A percentile compares a stretch with the other conserved stretches of the same genome.
These are phyloP conservation scores for Pythium aquatile DNA, from an alignment of 352 stramenopile species.

Conservation along the genomic window DNA sequence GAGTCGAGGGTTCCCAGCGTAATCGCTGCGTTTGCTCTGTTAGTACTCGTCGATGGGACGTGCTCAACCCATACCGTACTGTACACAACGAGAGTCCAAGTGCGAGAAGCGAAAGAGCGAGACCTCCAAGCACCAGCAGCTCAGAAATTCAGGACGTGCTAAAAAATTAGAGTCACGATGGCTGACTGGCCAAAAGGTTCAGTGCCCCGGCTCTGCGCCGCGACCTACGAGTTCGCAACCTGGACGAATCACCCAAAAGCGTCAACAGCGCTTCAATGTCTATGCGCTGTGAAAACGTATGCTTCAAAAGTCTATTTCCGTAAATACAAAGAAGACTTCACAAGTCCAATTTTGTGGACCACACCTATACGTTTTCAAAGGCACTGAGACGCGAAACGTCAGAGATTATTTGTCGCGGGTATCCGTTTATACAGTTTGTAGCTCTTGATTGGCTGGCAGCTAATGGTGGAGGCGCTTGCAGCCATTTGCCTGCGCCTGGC, in stretches of 20 bases:
- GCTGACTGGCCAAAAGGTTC: not conserved
- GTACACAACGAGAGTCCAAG: not conserved
- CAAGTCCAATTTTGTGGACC: constrained; percentile 14
- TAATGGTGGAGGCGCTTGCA: constrained; percentile 26
- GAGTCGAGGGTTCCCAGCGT: not conserved
- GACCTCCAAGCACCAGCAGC: not conserved
- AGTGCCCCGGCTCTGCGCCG: not conserved
- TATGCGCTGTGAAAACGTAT: not conserved
- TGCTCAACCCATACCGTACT: no score
- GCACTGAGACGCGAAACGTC: constrained; percentile 10
- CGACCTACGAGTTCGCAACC: not conserved
- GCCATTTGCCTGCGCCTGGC: constrained; percentile 21
- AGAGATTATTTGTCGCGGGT: constrained; percentile 4
- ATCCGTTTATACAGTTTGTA: constrained; percentile 13
- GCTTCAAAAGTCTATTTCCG: not conserved
- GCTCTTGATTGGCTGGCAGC: constrained; percentile 28
- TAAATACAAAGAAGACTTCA: constrained; percentile 2
- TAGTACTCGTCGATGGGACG: no score
- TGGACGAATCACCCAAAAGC: not conserved
- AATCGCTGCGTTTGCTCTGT: not conserved
- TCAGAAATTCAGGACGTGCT: not conserved
- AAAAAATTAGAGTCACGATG: not conserved
- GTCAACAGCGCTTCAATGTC: not conserved
- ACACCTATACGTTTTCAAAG: constrained; percentile 5
- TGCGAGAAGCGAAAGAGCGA: not conserved